These are phyloP conservation scores for Elongisporangium prolatum DNA, from an alignment of 352 stramenopile genomes.

Conservation along the genomic window DNA sequence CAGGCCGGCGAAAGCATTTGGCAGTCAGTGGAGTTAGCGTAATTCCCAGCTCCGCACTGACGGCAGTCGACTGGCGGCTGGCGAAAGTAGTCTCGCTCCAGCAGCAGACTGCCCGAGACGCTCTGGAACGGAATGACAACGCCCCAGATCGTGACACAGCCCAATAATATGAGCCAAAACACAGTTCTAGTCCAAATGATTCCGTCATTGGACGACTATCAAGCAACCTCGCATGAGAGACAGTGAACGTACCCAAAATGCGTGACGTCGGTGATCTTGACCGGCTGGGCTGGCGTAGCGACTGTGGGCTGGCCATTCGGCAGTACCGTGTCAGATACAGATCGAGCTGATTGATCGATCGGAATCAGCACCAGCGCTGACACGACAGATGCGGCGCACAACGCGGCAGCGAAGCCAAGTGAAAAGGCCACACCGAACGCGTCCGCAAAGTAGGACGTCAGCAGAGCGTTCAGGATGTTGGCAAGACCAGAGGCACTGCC, in stretches of 20 bases:
- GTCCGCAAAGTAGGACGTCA: constrained; percentile 64
- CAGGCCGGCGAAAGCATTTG: constrained; percentile 28
- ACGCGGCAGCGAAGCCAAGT: constrained; percentile 55
- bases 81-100: constrained; percentile 68
- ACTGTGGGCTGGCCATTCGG: constrained; percentile 27
- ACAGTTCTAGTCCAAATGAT: constrained; percentile 10
- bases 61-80: constrained; percentile 20
- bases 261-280: constrained; percentile 36
- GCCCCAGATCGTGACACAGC: constrained; percentile 74
- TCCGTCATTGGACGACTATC: background rate
- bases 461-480: constrained; percentile 74
- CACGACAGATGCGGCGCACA: constrained; percentile 42
- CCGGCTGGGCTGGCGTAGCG: constrained; percentile 2
- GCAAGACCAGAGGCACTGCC: constrained; percentile 65
- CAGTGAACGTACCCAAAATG: constrained; percentile 25
- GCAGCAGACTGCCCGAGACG: constrained; percentile 71
- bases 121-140: constrained; percentile 86
- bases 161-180: constrained; percentile 70
- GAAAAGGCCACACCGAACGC: constrained; percentile 36
- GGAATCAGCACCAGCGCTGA: constrained; percentile 41
- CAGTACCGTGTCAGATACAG: constrained; percentile 14
- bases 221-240: background rate
- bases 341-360: constrained; percentile 33
- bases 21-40: constrained; percentile 42
- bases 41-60: constrained; percentile 30